Evolutionary conservation across 768 basidiomycete genomes (phyloP).

Genomic region (Rhizopogon salebrosus): DNA sequence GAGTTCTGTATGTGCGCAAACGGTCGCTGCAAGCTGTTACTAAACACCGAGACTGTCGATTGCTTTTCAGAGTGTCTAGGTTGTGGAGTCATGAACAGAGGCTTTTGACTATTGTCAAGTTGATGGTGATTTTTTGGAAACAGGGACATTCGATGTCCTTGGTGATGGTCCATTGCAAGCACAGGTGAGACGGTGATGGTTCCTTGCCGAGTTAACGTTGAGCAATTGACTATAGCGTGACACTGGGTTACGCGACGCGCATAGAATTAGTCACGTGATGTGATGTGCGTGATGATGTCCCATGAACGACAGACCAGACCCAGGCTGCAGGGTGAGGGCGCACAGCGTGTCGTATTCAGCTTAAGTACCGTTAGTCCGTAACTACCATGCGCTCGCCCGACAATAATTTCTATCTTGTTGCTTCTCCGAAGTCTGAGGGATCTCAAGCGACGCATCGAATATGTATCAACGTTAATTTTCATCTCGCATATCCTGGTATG

Average conservation of each 20-base stretch:
- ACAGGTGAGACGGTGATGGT: not conserved
- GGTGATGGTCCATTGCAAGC: slow-evolving; percentile 1
- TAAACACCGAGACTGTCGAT: slow-evolving; percentile 1
- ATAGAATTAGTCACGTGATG: slow-evolving; percentile 6
- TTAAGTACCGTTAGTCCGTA: too few relatives aligned
- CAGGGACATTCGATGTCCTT: not conserved
- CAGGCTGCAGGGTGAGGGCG: too few relatives aligned
- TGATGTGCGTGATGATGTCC: slow-evolving; percentile 5
- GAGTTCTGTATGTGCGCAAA: slow-evolving; percentile 6
- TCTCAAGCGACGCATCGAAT: too few relatives aligned
- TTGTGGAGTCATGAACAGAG: not conserved
- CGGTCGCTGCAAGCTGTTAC: slow-evolving; percentile 6
- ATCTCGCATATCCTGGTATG: too few relatives aligned
- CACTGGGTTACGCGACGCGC: slow-evolving; percentile 5
- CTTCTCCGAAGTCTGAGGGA: too few relatives aligned
- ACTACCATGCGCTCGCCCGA: too few relatives aligned
- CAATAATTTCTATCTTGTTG: too few relatives aligned
- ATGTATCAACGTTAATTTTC: too few relatives aligned
- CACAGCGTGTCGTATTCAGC: too few relatives aligned
- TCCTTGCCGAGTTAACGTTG: not conserved
- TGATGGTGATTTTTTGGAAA: not conserved
- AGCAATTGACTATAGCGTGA: not conserved
- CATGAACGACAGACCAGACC: too few relatives aligned
- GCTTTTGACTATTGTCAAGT: not conserved
- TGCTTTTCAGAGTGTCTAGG: not conserved